Base-by-base conservation (phyloP, 805 yeast genomes). In the Wickerhamiella sergipiensis region DNA sequence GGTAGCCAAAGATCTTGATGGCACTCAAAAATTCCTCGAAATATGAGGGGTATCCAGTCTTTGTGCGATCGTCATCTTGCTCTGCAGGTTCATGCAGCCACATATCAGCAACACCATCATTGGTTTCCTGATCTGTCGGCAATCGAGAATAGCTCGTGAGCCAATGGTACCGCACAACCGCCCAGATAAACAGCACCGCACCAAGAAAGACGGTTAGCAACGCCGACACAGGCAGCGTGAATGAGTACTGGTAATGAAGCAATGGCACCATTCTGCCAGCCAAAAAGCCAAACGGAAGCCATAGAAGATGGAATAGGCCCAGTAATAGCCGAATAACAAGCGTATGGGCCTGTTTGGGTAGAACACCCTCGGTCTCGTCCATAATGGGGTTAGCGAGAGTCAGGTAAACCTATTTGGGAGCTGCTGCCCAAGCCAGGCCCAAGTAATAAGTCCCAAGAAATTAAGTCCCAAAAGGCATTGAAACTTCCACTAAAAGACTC, bases 1-100 rank as follows among this genome's bases (percentile, higher is more conserved):
- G 71, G 64, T 90, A 90, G 1, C 97, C 97, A 69, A 90, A 92
- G 6, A 92, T 83, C 66, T 87, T 88, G 56, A 92, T 85, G 2
- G 96, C 97, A 48, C 85, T 77, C 45, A 90, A 68, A 59, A 90
- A 90, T 51, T 89, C 95, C 64, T 90, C 96, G 49, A 90, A 69
- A 61, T 87, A 89, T 46, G 85, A 81, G 1, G 83, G 68, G 45
- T 77, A 67, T 6, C 75, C 69, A 7, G 75, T 64, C 45, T 77
- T 71, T 24, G 66, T 60, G 6, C 5, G n/a, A 43, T 67, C 69
- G 15, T 52, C 55, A 19, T 54, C 57, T 47, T 61, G 45, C 56
- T 72, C 70, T 13, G 45, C 38, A 23, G 48, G 51, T 23, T 54
- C 61, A 26, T 50, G 42, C 49, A 74, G 55, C 65, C 77, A 67